Evolutionary conservation across 2,329 filamentous ascomycete genomes (phyloP).

Genomic region (Neonectria punicea): DNA sequence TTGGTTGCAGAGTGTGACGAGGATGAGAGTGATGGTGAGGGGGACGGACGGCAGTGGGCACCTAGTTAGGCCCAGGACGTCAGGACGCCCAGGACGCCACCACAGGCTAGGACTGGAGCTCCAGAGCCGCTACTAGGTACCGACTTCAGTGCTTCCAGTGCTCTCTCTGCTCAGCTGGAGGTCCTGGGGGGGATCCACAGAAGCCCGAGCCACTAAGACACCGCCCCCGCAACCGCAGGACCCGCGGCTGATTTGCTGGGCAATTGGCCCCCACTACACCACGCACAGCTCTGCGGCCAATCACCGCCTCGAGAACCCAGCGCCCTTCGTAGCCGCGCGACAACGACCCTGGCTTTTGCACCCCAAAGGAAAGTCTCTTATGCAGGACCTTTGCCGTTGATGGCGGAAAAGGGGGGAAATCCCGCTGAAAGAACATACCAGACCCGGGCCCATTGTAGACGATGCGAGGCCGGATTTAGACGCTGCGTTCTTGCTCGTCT

Average conservation of each 20-base stretch:
- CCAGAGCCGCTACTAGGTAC: constrained; percentile 1
- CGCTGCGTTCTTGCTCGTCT: not conserved
- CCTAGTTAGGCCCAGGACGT: not conserved
- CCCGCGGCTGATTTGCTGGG: constrained; percentile 43
- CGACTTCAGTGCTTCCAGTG: constrained; percentile 3
- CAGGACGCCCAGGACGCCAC: too few relatives aligned
- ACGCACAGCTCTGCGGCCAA: constrained; percentile 25
- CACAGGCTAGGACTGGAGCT: constrained; percentile 2
- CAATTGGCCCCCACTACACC: constrained; percentile 28
- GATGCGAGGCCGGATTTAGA: not conserved
- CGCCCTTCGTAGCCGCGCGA: constrained; percentile 41
- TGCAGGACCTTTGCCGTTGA: constrained; percentile 4
- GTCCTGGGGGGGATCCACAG: constrained; percentile 33
- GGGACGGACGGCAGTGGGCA: constrained; percentile 4
- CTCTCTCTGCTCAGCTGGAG: constrained; percentile 11
- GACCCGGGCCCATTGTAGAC: not conserved
- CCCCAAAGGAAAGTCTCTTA: constrained; percentile 4
- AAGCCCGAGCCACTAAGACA: constrained; percentile 38
- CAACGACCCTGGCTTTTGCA: constrained; percentile 30
- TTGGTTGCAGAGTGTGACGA: constrained; percentile 30
- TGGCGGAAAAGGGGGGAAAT: constrained; percentile 6
- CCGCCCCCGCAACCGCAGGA: constrained; percentile 39
- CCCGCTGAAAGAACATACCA: not conserved
- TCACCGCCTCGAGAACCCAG: constrained; percentile 19
- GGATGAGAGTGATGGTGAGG: constrained; percentile 30